Base-by-base conservation (phyloP, 345 rosid species). In the Clausena lansium region DNA sequence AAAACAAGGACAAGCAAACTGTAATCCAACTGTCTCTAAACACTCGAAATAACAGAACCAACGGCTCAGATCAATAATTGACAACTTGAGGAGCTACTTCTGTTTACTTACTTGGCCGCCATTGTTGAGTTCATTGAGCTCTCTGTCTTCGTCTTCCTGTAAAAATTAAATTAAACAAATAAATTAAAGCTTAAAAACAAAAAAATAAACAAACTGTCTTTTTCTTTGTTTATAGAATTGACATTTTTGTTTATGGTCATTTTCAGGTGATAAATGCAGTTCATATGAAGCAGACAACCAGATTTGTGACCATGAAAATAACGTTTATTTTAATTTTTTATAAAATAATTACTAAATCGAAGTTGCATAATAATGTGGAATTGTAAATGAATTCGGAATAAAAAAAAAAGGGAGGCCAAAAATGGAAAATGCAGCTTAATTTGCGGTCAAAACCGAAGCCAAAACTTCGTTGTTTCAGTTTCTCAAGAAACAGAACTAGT, bases 101-200 rank as follows among this genome's bases (percentile, higher is more conserved):
- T 4, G 47, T 39, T n/a, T 52, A 55, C 63, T 75, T 85, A 89
- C 95, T 91, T 89, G 14, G 74, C 84, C 70, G 79, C 94, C 95
- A 93, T 91, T 82, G 91, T 78, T 82, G 94, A 77, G 90, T 83
- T 88, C 67, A 74, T 82, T 39, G 87, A 89, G 91, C 86, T 87
- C 89, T 85, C 91, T 78, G 86, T 80, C 74, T 87, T 85, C 74
- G 79, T 73, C 73, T 87, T 90, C 80, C 95, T 93, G 84, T 8
- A 65, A 81, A 70, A 33, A 35, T 4, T 33, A 55, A 67, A 50
- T 62, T 6, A 47, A 71, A 57, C 6, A 11, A 33, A 64, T 33
- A 45, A 38, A 75, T 50, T 17, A 1, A 7, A 52, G 39, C 66
- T 24, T 25, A n/a, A 75, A 50, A 63, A 32, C 8, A 25, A 38